Percentiles rank a stretch among this genome's conserved stretches.
phyloP scores from a whole-genome alignment of 495 filamentous ascomycete genomes.

The Penicillium robsamsonii region DNA sequence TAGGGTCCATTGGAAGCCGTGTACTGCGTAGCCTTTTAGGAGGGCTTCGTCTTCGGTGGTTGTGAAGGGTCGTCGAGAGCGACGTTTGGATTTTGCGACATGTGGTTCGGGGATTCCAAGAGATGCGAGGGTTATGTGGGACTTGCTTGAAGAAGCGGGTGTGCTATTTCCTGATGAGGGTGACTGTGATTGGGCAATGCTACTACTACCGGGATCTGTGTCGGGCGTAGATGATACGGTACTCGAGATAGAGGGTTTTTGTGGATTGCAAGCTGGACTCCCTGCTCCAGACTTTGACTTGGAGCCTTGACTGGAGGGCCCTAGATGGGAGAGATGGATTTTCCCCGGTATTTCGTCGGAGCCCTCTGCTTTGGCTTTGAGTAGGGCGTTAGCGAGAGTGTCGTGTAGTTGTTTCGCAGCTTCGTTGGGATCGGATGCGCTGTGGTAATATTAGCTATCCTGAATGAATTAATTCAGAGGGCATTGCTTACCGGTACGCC shows the following conservation, averaged over 20 bases:
- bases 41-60: conserved; percentile 74
- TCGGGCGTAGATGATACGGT: conserved; percentile 21
- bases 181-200: background rate
- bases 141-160: conserved; percentile 26
- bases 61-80: conserved; percentile 61
- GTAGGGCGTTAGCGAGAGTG: conserved; percentile 39
- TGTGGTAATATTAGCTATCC: conserved; percentile 16
- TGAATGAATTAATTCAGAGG: background rate
- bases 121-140: conserved; percentile 32
- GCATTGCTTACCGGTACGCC: conserved; percentile 40
- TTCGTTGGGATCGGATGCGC: conserved; percentile 46
- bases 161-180: conserved; percentile 17
- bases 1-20: conserved; percentile 77
- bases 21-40: conserved; percentile 67
- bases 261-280: conserved; percentile 14
- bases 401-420: conserved; percentile 45
- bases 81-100: conserved; percentile 38
- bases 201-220: conserved; percentile 11
- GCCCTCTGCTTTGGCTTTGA: conserved; percentile 32
- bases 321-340: conserved; percentile 22
- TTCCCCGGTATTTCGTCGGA: conserved; percentile 27
- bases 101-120: conserved; percentile 41
- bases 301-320: conserved; percentile 11
- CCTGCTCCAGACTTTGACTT: conserved; percentile 14
- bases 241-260: conserved; percentile 24